Conservation (phyloP, 2,329 filamentous ascomycete species). For the Stemphylium lycopersici region DNA sequence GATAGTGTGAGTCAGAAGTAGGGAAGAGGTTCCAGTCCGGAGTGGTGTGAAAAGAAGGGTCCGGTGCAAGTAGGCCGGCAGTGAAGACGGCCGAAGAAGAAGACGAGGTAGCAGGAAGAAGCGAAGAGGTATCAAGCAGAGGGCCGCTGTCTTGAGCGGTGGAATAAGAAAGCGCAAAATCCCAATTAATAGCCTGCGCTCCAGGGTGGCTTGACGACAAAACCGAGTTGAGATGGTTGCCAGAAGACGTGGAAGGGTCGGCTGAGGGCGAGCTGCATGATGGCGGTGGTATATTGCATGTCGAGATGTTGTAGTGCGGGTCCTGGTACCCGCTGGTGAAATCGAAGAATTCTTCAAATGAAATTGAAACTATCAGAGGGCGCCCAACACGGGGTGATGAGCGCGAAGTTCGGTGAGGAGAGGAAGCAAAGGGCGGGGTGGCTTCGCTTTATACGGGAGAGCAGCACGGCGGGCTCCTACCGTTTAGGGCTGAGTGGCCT, state of each 20-base stretch:
- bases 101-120: conserved; percentile 32
- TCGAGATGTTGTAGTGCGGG: conserved; percentile 42
- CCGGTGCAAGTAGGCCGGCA: conserved; percentile 20
- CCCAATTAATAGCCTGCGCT: conserved; percentile 35
- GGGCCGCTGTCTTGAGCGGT: conserved; percentile 26
- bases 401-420: conserved; percentile 37
- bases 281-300: conserved; percentile 37
- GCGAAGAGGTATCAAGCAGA: conserved; percentile 25
- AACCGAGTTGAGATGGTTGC: conserved; percentile 33
- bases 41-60: conserved; percentile 27
- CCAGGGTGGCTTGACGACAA: conserved; percentile 33
- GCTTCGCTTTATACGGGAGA: conserved; percentile 28
- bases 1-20: conserved; percentile 27
- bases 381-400: conserved; percentile 47
- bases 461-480: neutral
- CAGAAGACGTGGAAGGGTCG: conserved; percentile 28
- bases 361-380: conserved; percentile 42
- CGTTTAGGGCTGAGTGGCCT: conserved; percentile 1
- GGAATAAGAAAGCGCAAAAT: conserved; percentile 36
- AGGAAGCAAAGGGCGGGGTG: conserved; percentile 20
- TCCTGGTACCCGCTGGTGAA: conserved; percentile 45
- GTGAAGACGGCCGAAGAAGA: conserved; percentile 28
- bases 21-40: conserved; percentile 35
- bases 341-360: conserved; percentile 45
- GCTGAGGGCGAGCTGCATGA: conserved; percentile 31